Evolutionary conservation across 2,329 filamentous ascomycete species (phyloP).

Genomic region (Epichloe festucae): DNA sequence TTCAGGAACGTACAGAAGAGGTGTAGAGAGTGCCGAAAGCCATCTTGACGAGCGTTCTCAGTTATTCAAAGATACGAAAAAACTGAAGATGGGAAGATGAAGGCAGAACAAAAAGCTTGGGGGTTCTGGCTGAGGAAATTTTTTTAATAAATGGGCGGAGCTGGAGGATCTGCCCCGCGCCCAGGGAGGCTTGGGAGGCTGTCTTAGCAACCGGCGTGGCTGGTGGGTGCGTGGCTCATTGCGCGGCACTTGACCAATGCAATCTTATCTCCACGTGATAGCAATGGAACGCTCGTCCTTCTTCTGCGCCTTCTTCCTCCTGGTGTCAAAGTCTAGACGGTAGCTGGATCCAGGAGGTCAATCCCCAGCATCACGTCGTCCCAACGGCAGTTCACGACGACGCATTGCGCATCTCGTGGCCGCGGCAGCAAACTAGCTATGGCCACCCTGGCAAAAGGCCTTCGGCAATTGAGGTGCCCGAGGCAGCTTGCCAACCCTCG

Average conservation of each 20-base stretch:
- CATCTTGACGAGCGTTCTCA: slow-evolving; percentile 47
- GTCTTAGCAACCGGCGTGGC: slow-evolving; percentile 8
- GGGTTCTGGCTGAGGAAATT: slow-evolving; percentile 18
- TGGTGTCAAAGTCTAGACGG: neutral
- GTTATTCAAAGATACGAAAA: slow-evolving; percentile 6
- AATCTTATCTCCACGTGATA: slow-evolving; percentile 14
- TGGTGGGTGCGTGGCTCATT: slow-evolving; percentile 4
- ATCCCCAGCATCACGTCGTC: neutral
- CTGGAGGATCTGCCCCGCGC: slow-evolving; percentile 22
- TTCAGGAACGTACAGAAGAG: slow-evolving; percentile 47
- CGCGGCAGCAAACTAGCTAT: slow-evolving; percentile 15
- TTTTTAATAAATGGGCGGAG: slow-evolving; percentile 16
- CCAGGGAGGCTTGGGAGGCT: slow-evolving; percentile 12
- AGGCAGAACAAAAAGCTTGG: slow-evolving; percentile 1
- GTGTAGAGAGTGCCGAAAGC: slow-evolving; percentile 97
- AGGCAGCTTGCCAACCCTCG: slow-evolving; percentile 17
- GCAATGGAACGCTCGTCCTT: neutral
- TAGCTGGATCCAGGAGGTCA: neutral
- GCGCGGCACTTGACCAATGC: neutral
- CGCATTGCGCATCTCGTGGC: neutral
- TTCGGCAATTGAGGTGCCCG: slow-evolving; percentile 24
- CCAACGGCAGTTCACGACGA: neutral
- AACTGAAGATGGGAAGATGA: slow-evolving; percentile 8
- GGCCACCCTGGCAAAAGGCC: slow-evolving; percentile 21
- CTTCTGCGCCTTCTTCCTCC: too few species aligned